A percentile compares a stretch with the other conserved stretches of the same genome.
These are phyloP conservation scores for Fusarium decemcellulare DNA, from an alignment of 2,329 filamentous ascomycete genomes.

Conservation along the genomic window DNA sequence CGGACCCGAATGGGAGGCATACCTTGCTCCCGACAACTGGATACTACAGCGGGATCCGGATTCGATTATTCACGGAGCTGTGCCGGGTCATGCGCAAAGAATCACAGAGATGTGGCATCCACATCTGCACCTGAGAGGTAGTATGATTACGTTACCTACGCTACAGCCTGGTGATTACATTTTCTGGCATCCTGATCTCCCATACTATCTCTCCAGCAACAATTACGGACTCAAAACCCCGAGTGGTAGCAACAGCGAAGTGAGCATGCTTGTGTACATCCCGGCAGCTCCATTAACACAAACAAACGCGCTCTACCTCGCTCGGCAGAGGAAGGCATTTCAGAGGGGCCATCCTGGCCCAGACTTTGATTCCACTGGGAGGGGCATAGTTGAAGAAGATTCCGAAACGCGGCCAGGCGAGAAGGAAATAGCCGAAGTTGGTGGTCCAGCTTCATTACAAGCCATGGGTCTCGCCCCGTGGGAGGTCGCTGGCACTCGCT, in stretches of 20 bases:
- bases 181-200: slow-evolving; percentile 71
- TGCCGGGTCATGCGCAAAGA: slow-evolving; percentile 70
- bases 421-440: slow-evolving; percentile 65
- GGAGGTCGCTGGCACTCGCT: slow-evolving; percentile 54
- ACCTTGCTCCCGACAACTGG: slow-evolving; percentile 64
- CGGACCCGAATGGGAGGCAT: slow-evolving; percentile 64
- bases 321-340: slow-evolving; percentile 70
- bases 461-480: slow-evolving; percentile 72
- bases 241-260: slow-evolving; percentile 46
- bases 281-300: slow-evolving; percentile 70
- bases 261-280: slow-evolving; percentile 68
- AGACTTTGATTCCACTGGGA: slow-evolving; percentile 69
- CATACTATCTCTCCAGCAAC: slow-evolving; percentile 67
- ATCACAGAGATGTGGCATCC: slow-evolving; percentile 72
- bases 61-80: slow-evolving; percentile 71
- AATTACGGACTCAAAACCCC: slow-evolving; percentile 50
- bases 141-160: slow-evolving; percentile 68
- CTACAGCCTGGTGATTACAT: slow-evolving; percentile 71
- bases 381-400: slow-evolving; percentile 63
- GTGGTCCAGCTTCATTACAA: slow-evolving; percentile 64
- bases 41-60: slow-evolving; percentile 63
- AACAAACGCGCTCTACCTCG: slow-evolving; percentile 70
- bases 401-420: slow-evolving; percentile 64
- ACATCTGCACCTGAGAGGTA: slow-evolving; percentile 66
- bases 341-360: slow-evolving; percentile 67